Percentiles rank a stretch among this genome's conserved stretches.
phyloP scores from a whole-genome alignment of 2,329 filamentous ascomycete genomes.

The Aspergillus sp. region DNA sequence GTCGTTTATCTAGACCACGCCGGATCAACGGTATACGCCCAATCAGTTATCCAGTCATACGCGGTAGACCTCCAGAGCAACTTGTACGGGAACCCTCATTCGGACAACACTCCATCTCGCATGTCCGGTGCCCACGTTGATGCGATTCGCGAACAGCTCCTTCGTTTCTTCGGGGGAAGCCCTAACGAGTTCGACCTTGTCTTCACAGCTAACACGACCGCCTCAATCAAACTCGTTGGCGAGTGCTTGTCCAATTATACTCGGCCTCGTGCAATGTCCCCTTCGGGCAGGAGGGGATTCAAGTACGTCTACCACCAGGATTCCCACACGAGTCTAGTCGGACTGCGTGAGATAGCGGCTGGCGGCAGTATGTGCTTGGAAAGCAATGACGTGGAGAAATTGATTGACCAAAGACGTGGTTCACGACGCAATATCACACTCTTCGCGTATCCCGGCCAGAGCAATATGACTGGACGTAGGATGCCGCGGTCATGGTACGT shows the following conservation, averaged over 20 bases:
- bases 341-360: constrained; percentile 11
- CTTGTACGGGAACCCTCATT: constrained; percentile 17
- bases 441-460: constrained; percentile 18
- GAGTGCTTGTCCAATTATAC: constrained; percentile 7
- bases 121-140: constrained; percentile 13
- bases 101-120: constrained; percentile 14
- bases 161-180: constrained; percentile 14
- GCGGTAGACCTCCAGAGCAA: constrained; percentile 10
- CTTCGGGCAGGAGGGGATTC: constrained; percentile 2
- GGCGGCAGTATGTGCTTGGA: constrained; percentile 11
- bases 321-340: constrained; percentile 17
- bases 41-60: constrained; percentile 12
- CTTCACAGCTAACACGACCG: constrained; percentile 16
- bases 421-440: constrained; percentile 5
- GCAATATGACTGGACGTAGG: constrained; percentile 17
- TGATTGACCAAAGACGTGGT: neutral
- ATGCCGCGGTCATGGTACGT: constrained; percentile 12
- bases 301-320: constrained; percentile 16
- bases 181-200: constrained; percentile 17
- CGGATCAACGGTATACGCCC: constrained; percentile 14
- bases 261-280: neutral
- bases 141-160: constrained; percentile 8
- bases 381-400: constrained; percentile 11
- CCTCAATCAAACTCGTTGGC: constrained; percentile 14
- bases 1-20: constrained; percentile 16